A percentile compares a stretch with the other conserved stretches of the same genome.
Conservation (phyloP, 257 asterid genomes). For the Primulina eburnea region DNA sequence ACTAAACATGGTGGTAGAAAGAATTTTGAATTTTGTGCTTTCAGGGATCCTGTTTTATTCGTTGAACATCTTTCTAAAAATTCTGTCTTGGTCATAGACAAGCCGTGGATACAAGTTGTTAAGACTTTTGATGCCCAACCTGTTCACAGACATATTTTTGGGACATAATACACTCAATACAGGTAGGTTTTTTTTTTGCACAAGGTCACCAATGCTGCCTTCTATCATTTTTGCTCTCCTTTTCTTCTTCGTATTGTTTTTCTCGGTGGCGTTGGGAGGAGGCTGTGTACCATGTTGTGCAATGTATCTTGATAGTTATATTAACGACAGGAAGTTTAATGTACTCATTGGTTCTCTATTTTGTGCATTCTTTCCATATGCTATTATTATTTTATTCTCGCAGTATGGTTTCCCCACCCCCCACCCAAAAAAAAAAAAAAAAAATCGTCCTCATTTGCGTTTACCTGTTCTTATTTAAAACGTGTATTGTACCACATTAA, state of each 20-base stretch:
- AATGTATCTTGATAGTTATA: slow-evolving; percentile 47
- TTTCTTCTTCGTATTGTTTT: slow-evolving; percentile 22
- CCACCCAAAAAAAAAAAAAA: too few relatives aligned
- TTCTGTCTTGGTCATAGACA: slow-evolving; percentile 81
- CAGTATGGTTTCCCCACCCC: not conserved
- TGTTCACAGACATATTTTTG: slow-evolving; percentile 87
- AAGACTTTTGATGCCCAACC: slow-evolving; percentile 70
- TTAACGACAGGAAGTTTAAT: slow-evolving; percentile 32
- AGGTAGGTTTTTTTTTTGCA: slow-evolving; percentile 24
- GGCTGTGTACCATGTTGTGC: slow-evolving; percentile 55
- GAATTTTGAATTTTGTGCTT: slow-evolving; percentile 63
- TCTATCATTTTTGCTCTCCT: slow-evolving; percentile 32
- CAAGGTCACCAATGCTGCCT: slow-evolving; percentile 30
- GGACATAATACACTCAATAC: slow-evolving; percentile 42
- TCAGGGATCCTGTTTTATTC: slow-evolving; percentile 81
- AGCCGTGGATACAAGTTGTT: slow-evolving; percentile 79
- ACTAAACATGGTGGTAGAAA: slow-evolving; percentile 42
- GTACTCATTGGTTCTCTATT: slow-evolving; percentile 15
- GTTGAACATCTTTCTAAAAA: slow-evolving; percentile 84
- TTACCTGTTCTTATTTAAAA: too few relatives aligned
- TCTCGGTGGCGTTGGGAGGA: slow-evolving; percentile 21
- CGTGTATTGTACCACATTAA: too few relatives aligned
- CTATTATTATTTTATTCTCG: not conserved
- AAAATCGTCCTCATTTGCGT: too few relatives aligned
- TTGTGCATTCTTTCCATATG: not conserved